Base-by-base conservation (phyloP, 2,329 filamentous ascomycete species). In the Phyllosticta citrichinensis region DNA sequence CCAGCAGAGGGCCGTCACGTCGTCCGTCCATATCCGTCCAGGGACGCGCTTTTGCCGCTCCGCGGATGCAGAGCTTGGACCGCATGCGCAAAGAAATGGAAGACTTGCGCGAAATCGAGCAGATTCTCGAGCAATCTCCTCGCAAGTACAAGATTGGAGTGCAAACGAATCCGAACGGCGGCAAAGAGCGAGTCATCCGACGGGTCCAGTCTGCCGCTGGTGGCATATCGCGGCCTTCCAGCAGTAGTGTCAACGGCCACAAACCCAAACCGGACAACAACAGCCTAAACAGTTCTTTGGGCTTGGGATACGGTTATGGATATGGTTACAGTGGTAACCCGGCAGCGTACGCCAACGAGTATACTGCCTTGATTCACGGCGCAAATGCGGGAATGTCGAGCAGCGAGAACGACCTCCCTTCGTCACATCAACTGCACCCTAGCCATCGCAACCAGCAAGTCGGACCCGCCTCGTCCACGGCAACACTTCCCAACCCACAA, bases 21-120 rank as follows among this genome's bases (percentile, higher is more conserved):
- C 70, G 72, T 9, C 69, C 73, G 19, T 77, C 77, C 1, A 66
- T 67, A 33, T 71, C 71, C 25, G 70, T 77, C 1, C 79, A 80
- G 68, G 80, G 80, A 17, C 79, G 78, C 55, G 80, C 79, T 0
- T 83, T 82, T 63, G 75, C 77, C 30, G 79, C 79, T 20, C 79
- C 80, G 5, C 73, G 80, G 35, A 76, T 77, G 67, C 79, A 80
- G 63, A 81, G 78, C 2, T 68, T 81, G 3, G 77, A 81, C 33
- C 74, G 75, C 14, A 73, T 77, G 66, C 73, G 75, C 61, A 68
- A 75, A 24, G 69, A 76, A 57, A 67, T 66, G 50, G 74, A 75
- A 27, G 76, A 78, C 20, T n/a, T 61, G 3, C 50, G 30, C 5
- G 69, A 76, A 19, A 64, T 80, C 3, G 71, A 72, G 4, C 66